Percentiles rank a stretch among this genome's conserved stretches.
phyloP scores from a whole-genome alignment of 2,329 filamentous ascomycete species.

The Colletotrichum sp. region DNA sequence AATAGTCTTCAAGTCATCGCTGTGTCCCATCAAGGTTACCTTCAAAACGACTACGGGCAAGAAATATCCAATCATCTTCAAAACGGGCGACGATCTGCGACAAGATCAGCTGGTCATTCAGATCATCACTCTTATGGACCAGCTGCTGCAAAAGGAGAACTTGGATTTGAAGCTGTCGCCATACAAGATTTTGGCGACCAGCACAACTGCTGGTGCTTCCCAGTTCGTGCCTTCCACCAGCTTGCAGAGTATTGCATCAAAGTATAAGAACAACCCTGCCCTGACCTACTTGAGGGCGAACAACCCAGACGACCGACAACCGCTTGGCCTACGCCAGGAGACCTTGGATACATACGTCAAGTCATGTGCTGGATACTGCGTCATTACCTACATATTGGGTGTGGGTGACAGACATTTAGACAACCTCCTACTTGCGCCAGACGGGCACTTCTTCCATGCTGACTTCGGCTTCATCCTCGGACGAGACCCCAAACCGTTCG shows the following conservation, averaged over 20 bases:
- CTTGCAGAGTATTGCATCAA: conserved; percentile 81
- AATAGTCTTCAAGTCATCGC: conserved; percentile 92
- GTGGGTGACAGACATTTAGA: conserved; percentile 96
- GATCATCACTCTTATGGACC: conserved; percentile 95
- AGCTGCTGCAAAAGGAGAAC: conserved; percentile 93
- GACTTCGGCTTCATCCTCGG: conserved; percentile 99
- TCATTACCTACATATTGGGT: conserved; percentile 96
- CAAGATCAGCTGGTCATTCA: conserved; percentile 97
- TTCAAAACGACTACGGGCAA: conserved; percentile 81
- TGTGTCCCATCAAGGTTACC: conserved; percentile 88
- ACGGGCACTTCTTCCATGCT: conserved; percentile 96
- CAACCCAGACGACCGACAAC: conserved; percentile 83
- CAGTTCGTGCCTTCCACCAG: conserved; percentile 91
- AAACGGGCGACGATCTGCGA: conserved; percentile 92
- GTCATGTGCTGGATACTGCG: conserved; percentile 96
- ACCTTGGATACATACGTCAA: conserved; percentile 95
- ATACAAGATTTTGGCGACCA: conserved; percentile 95
- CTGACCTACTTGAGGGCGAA: conserved; percentile 87
- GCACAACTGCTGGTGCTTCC: conserved; percentile 85
- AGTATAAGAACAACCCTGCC: conserved; percentile 76
- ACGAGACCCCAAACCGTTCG: conserved; percentile 95
- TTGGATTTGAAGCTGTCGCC: conserved; percentile 93
- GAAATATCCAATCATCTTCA: conserved; percentile 94
- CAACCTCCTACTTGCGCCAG: conserved; percentile 88
- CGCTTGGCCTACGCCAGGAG: conserved; percentile 87